These are phyloP conservation scores for Neofusicoccum cordaticola DNA, from an alignment of 2,329 filamentous ascomycete species.

Conservation along the genomic window DNA sequence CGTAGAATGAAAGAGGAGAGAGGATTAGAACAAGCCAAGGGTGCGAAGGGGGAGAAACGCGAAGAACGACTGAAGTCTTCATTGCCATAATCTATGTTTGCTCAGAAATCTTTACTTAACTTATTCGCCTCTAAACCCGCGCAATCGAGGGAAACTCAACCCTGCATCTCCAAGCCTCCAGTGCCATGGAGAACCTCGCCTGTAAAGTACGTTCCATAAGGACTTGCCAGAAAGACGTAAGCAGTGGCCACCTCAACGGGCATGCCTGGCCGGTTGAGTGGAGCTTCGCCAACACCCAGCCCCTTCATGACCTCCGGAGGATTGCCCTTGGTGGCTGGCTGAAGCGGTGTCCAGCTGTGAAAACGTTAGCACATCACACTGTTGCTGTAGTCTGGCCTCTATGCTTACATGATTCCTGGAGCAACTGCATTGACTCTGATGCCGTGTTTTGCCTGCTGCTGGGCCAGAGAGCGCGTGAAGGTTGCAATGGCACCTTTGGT, in stretches of 20 bases:
- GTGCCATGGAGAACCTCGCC: constrained; percentile 26
- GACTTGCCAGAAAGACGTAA: constrained; percentile 28
- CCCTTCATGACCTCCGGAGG: constrained; percentile 24
- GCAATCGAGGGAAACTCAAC: constrained; percentile 9
- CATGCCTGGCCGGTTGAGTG: constrained; percentile 30
- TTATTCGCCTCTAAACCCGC: no score
- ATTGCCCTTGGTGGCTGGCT: constrained; percentile 42
- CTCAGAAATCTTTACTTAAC: no score
- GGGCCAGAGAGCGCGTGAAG: constrained; percentile 54
- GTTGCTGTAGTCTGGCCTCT: not conserved
- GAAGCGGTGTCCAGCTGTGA: constrained; percentile 39
- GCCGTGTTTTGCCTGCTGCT: constrained; percentile 54
- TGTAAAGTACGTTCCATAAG: constrained; percentile 26
- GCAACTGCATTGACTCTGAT: constrained; percentile 51
- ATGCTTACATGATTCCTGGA: constrained; percentile 25
- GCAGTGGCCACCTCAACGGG: constrained; percentile 29
- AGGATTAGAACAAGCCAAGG: no score
- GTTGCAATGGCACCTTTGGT: constrained; percentile 59
- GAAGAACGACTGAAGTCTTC: no score
- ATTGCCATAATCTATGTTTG: no score
- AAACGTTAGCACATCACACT: not conserved
- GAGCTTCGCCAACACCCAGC: constrained; percentile 25
- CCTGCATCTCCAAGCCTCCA: constrained; percentile 28
- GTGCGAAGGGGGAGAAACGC: no score
- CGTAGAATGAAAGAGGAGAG: no score